Evolutionary conservation across 139 green algal genomes (phyloP).

Genomic region (Pycnococcus provasolii): DNA sequence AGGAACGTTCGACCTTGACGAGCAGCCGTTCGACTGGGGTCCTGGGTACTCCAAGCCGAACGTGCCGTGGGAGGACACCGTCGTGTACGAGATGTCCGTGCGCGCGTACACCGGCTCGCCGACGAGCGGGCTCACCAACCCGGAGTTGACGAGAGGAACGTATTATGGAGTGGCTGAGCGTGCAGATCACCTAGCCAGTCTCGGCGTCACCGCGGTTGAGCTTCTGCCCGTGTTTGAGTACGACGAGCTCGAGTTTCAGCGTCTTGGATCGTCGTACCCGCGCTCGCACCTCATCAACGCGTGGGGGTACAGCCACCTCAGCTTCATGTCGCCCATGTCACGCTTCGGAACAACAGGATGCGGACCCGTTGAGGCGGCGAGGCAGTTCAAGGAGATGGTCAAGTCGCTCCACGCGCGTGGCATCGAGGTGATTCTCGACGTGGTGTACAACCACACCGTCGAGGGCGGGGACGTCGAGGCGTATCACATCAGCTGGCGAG

Average conservation of each 20-base stretch:
- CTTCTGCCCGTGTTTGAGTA: constrained; percentile 91
- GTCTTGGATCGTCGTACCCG: constrained; percentile 24
- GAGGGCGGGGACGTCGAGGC: constrained; percentile 84
- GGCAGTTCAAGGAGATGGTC: constrained; percentile 95
- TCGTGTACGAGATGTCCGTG: constrained; percentile 97
- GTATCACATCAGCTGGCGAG: constrained; percentile 74
- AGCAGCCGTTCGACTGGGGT: constrained; percentile 48
- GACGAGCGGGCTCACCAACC: constrained; percentile 34
- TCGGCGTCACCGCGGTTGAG: constrained; percentile 91
- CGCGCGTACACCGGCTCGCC: constrained; percentile 80
- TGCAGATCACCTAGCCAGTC: constrained; percentile 71
- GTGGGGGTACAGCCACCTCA: constrained; percentile 94
- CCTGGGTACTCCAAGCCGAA: constrained; percentile 6
- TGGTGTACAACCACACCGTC: constrained; percentile 99
- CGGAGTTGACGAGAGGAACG: constrained; percentile 45
- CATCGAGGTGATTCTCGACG: constrained; percentile 96
- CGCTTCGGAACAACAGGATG: constrained; percentile 41
- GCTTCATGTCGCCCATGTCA: constrained; percentile 91
- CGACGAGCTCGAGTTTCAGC: constrained; percentile 97
- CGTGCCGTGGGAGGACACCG: constrained; percentile 64
- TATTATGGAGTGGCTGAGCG: constrained; percentile 74
- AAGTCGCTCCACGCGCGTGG: constrained; percentile 67
- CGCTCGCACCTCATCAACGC: constrained; percentile 58
- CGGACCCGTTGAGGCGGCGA: constrained; percentile 19
- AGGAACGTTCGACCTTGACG: constrained; percentile 33